Conservation (phyloP, 148 eudicot species). For the Bassia scoparia region DNA sequence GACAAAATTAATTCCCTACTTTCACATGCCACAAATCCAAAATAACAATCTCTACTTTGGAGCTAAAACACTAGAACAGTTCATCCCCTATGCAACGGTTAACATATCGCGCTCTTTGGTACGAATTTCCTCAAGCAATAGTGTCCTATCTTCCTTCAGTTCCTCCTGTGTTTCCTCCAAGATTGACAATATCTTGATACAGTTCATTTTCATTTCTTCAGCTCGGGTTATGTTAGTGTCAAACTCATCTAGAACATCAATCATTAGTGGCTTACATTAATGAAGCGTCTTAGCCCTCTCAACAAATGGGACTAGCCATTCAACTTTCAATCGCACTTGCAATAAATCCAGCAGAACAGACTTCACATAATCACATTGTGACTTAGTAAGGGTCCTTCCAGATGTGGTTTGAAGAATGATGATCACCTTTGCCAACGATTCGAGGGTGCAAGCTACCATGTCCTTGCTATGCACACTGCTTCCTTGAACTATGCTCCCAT, state of each 20-base stretch:
- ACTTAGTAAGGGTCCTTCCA: background rate
- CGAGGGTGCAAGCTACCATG: conserved; percentile 6
- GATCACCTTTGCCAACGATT: conserved; percentile 15
- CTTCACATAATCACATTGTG: background rate
- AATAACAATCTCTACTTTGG: too few relatives aligned
- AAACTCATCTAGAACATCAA: background rate
- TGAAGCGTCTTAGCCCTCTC: conserved; percentile 9
- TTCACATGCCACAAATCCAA: too few relatives aligned
- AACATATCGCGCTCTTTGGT: too few relatives aligned
- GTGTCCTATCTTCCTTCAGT: background rate
- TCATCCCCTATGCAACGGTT: too few relatives aligned
- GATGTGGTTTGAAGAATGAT: conserved; percentile 7
- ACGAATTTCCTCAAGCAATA: background rate
- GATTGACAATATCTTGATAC: background rate
- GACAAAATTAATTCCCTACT: too few relatives aligned
- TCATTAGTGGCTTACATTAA: conserved; percentile 2
- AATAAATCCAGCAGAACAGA: conserved; percentile 7
- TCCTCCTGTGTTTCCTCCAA: background rate
- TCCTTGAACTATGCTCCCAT: conserved; percentile 12
- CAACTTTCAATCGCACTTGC: conserved; percentile 1
- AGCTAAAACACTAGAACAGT: too few relatives aligned
- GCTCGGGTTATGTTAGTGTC: background rate
- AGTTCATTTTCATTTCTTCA: background rate
- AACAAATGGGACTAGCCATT: conserved; percentile 17
- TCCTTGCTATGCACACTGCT: conserved; percentile 4